A percentile compares a stretch with the other conserved stretches of the same genome.
Evolutionary conservation across 768 basidiomycete genomes (phyloP).

Genomic region (Boletellus emodensis): DNA sequence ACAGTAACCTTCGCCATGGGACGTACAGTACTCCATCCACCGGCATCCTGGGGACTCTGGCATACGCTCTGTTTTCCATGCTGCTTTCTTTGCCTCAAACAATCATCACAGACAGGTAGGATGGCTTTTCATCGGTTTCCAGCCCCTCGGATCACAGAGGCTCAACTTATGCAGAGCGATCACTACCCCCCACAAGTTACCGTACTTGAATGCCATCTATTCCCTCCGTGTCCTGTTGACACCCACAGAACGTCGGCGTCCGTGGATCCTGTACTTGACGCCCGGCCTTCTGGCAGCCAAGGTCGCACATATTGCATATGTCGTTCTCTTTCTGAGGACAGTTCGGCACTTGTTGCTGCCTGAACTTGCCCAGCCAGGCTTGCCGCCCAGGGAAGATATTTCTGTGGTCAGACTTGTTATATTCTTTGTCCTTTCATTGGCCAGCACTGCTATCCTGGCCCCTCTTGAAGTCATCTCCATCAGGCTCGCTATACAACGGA

Average conservation of each 20-base stretch:
- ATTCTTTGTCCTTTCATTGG: conserved; percentile 52
- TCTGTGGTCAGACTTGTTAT: conserved; percentile 48
- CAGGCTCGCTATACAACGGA: conserved; percentile 78
- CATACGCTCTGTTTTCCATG: conserved; percentile 64
- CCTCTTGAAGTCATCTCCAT: conserved; percentile 80
- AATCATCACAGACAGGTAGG: conserved; percentile 74
- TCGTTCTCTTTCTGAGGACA: conserved; percentile 40
- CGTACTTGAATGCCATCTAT: conserved; percentile 53
- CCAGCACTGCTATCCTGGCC: conserved; percentile 58
- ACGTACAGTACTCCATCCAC: conserved; percentile 61
- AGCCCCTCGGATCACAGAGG: background rate
- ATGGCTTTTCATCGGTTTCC: background rate
- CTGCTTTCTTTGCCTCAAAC: conserved; percentile 64
- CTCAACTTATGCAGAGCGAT: conserved; percentile 52
- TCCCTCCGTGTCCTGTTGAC: conserved; percentile 72
- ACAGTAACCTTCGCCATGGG: conserved; percentile 57
- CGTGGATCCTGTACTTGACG: conserved; percentile 79
- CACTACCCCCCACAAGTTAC: conserved; percentile 75
- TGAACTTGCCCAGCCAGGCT: conserved; percentile 37
- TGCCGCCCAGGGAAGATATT: conserved; percentile 39
- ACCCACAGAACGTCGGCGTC: conserved; percentile 72
- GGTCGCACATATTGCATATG: conserved; percentile 42
- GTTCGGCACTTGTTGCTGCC: conserved; percentile 57
- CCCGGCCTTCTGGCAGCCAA: conserved; percentile 56
- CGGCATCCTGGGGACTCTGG: conserved; percentile 56